Evolutionary conservation across 495 filamentous ascomycete species (phyloP).

Genomic region (Xanthoparmelia taractica): DNA sequence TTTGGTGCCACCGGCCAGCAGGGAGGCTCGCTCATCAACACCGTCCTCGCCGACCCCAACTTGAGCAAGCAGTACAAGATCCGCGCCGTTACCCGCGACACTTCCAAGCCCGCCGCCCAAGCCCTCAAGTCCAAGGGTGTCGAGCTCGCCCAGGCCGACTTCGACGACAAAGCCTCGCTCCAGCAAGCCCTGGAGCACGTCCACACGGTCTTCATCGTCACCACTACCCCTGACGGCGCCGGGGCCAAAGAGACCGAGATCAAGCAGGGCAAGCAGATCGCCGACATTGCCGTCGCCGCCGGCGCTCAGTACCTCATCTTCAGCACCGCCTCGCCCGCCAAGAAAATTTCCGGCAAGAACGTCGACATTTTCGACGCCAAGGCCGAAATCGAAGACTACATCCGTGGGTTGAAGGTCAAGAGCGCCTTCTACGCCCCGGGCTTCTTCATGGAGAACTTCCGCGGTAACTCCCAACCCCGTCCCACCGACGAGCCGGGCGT

Average conservation of each 20-base stretch:
- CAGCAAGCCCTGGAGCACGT: conserved; percentile 39
- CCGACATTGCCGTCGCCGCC: conserved; percentile 35
- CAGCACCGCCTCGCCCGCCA: conserved; percentile 26
- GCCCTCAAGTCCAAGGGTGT: conserved; percentile 32
- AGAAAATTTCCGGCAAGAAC: conserved; percentile 20
- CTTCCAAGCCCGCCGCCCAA: conserved; percentile 40
- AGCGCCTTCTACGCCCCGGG: conserved; percentile 40
- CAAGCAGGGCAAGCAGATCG: conserved; percentile 48
- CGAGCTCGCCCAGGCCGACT: conserved; percentile 41
- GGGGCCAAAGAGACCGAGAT: conserved; percentile 41
- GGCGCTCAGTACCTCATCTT: conserved; percentile 46
- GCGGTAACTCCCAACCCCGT: conserved; percentile 16
- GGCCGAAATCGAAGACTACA: conserved; percentile 38
- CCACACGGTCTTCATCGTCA: conserved; percentile 45
- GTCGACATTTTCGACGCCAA: conserved; percentile 38
- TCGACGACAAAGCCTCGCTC: conserved; percentile 37
- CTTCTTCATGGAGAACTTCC: conserved; percentile 46
- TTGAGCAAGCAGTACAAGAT: conserved; percentile 41
- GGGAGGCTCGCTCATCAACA: conserved; percentile 48
- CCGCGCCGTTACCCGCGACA: conserved; percentile 49
- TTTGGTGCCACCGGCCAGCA: conserved; percentile 54
- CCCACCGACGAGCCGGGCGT: conserved; percentile 22
- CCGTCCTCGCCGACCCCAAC: conserved; percentile 40
- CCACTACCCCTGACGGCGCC: conserved; percentile 28
- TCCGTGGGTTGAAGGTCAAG: conserved; percentile 36